Percentiles rank a stretch among this genome's conserved stretches.
Conservation (phyloP, 2,329 filamentous ascomycete genomes). For the Alternaria sp. region DNA sequence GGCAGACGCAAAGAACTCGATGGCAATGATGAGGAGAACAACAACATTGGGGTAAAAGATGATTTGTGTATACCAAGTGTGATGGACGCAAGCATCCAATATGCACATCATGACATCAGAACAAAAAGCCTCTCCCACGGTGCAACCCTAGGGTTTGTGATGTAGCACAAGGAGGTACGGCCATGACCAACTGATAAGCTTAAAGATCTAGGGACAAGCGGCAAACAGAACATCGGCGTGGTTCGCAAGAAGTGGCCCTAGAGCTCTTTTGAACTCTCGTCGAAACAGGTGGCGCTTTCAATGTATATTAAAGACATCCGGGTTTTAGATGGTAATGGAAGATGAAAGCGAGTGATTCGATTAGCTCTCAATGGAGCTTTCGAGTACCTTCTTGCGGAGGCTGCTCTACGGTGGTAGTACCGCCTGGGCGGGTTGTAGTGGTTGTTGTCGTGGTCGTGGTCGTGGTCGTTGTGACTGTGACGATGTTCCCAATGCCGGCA, state of each 20-base stretch:
- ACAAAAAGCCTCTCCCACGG: background rate
- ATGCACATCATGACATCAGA: background rate
- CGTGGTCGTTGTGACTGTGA: slow-evolving; percentile 48
- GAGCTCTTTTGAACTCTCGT: background rate
- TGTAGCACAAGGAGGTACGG: background rate
- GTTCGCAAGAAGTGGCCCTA: background rate
- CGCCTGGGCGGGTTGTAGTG: slow-evolving; percentile 46
- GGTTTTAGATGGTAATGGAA: background rate
- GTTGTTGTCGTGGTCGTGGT: slow-evolving; percentile 38
- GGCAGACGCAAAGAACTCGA: background rate
- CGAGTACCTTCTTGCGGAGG: background rate
- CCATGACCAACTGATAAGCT: background rate
- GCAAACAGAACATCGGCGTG: background rate
- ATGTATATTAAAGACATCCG: background rate
- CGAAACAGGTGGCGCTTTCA: background rate
- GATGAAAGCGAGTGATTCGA: background rate
- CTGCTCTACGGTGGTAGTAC: slow-evolving; percentile 42
- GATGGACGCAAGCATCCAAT: background rate
- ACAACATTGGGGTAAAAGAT: background rate
- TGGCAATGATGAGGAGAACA: background rate
- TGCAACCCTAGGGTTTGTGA: background rate
- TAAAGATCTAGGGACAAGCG: background rate
- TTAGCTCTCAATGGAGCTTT: background rate
- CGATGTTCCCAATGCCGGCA: slow-evolving; percentile 42
- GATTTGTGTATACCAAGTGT: background rate